Base-by-base conservation (phyloP, 345 rosid genomes). In the Cardamine occulta region DNA sequence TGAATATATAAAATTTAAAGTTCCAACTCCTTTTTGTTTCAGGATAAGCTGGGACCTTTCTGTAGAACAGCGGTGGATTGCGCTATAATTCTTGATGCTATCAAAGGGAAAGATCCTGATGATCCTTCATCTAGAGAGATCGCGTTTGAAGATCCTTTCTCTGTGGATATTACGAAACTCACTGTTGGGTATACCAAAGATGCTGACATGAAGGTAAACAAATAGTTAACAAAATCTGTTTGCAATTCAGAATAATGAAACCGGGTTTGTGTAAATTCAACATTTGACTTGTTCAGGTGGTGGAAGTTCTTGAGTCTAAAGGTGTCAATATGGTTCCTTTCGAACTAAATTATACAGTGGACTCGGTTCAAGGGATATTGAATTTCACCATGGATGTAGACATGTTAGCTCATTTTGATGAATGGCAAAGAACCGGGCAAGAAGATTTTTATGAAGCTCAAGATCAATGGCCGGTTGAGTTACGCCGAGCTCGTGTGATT, bases 41-140 rank as follows among this genome's bases (percentile, higher is more conserved):
- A 87, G 95, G 98, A 93, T 81, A 93, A 93, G 80, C 88, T 88
- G 37, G 97, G 95, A 49, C 96, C 93, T 59, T 86, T 93, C 81
- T 93, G 78, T 63, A 73, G 82, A 68, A 79, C 70, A 51, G 78
- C 75, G 12, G 83, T 72, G 17, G 96, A 89, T 78, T 93, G 98
- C 18, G 65, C 91, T 5, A 40, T 91, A 59, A 51, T 89, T 68
- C 81, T 91, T 70, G 97, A 91, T 66, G 39, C 82, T 17, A 86
- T 93, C 42, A 80, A 85, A 68, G 98, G 97, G 53, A 88, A 82
- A 84, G 98, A 91, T 81, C 89, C 88, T 0, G 85, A 86, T 17
- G 98, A 93, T 79, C 85, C 63, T 66, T 93, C 98, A 6, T 93
- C 98, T 63, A 83, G 87, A 81, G 87, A 91, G 63, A 80, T 93